phyloP scores from a whole-genome alignment of 2,329 filamentous ascomycete species.

The Alternaria gansuensis region DNA sequence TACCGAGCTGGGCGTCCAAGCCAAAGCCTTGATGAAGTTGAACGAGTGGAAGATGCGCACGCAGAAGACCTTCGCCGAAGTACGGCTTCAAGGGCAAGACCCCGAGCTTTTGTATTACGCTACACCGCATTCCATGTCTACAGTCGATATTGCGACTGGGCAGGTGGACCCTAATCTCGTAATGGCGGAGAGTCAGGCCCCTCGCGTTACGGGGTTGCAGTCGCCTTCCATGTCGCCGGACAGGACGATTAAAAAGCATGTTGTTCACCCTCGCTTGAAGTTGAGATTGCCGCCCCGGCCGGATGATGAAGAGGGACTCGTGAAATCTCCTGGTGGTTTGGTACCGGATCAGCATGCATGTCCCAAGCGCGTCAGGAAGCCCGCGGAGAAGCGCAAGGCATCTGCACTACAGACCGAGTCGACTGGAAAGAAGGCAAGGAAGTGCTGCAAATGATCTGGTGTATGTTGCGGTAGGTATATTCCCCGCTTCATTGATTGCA shows the following conservation, averaged over 20 bases:
- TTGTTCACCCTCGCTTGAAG: neutral
- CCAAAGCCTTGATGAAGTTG: neutral
- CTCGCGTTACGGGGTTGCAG: neutral
- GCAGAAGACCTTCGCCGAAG: neutral
- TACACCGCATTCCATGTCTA: neutral
- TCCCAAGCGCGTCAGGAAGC: neutral
- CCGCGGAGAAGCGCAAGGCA: conserved; percentile 1
- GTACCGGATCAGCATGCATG: neutral
- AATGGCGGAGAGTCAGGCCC: neutral
- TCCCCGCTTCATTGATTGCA: neutral
- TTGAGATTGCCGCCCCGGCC: neutral
- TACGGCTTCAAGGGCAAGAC: neutral
- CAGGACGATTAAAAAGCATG: neutral
- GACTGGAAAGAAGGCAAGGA: neutral
- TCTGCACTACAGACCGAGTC: neutral
- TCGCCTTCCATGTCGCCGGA: neutral
- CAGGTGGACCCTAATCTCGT: neutral
- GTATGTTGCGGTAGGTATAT: neutral
- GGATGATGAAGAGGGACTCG: neutral
- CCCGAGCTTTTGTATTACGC: neutral
- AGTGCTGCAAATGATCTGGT: neutral
- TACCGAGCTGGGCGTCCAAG: neutral
- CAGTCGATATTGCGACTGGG: neutral
- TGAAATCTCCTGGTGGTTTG: neutral
- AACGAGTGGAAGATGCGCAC: neutral